Base-by-base conservation (phyloP, 768 basidiomycete species). In the Leccinum uliginosum region DNA sequence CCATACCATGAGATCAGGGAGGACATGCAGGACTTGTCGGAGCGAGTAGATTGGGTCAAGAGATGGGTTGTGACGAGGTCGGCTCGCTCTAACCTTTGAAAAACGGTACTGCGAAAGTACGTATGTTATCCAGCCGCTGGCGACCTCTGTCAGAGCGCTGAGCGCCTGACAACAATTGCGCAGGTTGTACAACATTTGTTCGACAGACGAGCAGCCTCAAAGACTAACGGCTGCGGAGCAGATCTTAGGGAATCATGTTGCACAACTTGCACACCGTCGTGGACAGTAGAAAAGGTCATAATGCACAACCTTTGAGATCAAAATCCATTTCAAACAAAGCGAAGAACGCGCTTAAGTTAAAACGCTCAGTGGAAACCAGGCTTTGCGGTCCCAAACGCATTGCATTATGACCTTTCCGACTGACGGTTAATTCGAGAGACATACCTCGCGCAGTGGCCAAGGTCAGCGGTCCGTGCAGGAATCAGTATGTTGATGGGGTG, bases 1-100 rank as follows among this genome's bases (percentile, higher is more conserved):
- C 54, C 67, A 1, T 82, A 78, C 66, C 60, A 67, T 11, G 76
- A 77, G 51, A 71, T 85, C 32, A 82, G 83, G 34, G 58, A 62
- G 12, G 76, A 80, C 17, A 75, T 73, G 61, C 77, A 72, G 62
- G 70, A 69, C 51, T 64, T 83, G 43, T 24, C 56, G 2, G 66
- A 60, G 48, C 62, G 73, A 51, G 66, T 67, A 32, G 47, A 52
- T 6, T 59, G 61, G 62, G 57, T 67, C 44, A 63, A 65, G 45
- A 23, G 43, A 52, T 65, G 59, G 56, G 26, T 56, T 9, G 43
- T 40, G 46, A 56, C 50, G 9, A 51, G n/a, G 21, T 38, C 45
- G 6, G 17, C 40, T 35, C 49, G 7, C 51, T n/a, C 65, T 12
- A 50, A 46, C 19, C 56, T 65, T 23, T 58, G 58, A 67, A 27